phyloP scores from a whole-genome alignment of 495 filamentous ascomycete species.

The Talaromyces trachyspermus region DNA sequence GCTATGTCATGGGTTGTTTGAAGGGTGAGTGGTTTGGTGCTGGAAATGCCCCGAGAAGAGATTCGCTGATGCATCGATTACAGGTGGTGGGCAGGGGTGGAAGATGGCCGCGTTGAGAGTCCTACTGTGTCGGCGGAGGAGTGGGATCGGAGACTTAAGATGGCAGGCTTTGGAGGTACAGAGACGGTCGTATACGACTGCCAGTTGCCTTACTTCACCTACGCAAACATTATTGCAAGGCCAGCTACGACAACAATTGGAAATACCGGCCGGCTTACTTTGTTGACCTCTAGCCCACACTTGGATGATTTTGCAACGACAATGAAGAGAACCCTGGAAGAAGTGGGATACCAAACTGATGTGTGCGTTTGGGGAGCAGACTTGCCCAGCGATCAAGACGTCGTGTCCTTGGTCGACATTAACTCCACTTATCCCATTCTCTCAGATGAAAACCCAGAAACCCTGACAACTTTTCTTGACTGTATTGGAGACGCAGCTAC shows the following conservation, averaged over 20 bases:
- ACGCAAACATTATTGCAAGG: constrained; percentile 25
- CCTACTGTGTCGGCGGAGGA: constrained; percentile 23
- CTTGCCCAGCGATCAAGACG: constrained; percentile 16
- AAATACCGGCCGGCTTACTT: neutral
- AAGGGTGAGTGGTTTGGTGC: too few relatives aligned
- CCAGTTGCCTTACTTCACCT: constrained; percentile 20
- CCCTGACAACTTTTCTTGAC: constrained; percentile 11
- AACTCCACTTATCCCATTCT: constrained; percentile 24
- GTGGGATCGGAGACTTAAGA: constrained; percentile 26
- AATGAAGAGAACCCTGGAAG: constrained; percentile 4
- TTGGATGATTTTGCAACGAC: constrained; percentile 5
- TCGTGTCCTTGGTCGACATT: constrained; percentile 30
- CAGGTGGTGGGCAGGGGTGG: constrained; percentile 22
- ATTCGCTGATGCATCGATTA: too few relatives aligned
- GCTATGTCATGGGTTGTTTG: constrained; percentile 15
- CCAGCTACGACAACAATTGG: neutral
- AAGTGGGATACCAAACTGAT: constrained; percentile 12
- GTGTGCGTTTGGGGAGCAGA: constrained; percentile 15
- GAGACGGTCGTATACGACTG: constrained; percentile 24
- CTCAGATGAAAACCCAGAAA: constrained; percentile 3
- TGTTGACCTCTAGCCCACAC: constrained; percentile 7
- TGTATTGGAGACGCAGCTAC: constrained; percentile 13
- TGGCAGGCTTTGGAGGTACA: constrained; percentile 25
- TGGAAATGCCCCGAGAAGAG: too few relatives aligned
- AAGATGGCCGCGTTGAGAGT: constrained; percentile 14